Evolutionary conservation across 345 rosid species (phyloP).

Genomic region (Physaria fendleri): DNA sequence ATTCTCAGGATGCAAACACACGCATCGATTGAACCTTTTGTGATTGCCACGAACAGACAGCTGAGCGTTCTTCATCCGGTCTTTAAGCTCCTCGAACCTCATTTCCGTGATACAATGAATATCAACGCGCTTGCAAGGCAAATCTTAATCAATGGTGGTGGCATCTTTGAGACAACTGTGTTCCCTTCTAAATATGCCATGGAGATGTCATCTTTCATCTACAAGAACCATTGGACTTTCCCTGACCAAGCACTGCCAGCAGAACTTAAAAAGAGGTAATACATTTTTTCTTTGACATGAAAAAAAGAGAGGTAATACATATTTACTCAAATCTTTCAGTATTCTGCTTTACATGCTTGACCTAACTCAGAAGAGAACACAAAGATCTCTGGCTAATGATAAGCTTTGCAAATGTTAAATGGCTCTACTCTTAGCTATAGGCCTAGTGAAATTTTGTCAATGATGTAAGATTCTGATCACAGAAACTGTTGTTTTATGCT

Average conservation of each 20-base stretch:
- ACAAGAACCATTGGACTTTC: slow-evolving; percentile 51
- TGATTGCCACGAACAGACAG: slow-evolving; percentile 69
- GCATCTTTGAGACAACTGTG: slow-evolving; percentile 53
- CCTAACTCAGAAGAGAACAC: not conserved
- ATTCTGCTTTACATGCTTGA: not conserved
- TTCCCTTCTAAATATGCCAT: slow-evolving; percentile 54
- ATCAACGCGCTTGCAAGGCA: slow-evolving; percentile 60
- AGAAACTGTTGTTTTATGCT: not conserved
- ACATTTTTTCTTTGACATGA: not conserved
- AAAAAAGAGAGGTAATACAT: slow-evolving; percentile 55
- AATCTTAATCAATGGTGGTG: slow-evolving; percentile 55
- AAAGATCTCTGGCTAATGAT: not conserved
- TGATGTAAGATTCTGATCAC: not conserved
- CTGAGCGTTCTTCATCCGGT: slow-evolving; percentile 79
- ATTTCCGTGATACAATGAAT: slow-evolving; percentile 78
- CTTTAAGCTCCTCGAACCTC: slow-evolving; percentile 67
- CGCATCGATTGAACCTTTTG: slow-evolving; percentile 60
- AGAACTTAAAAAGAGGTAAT: slow-evolving; percentile 70
- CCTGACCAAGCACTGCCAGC: slow-evolving; percentile 62
- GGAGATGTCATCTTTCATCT: slow-evolving; percentile 53
- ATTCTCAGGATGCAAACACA: slow-evolving; percentile 61
- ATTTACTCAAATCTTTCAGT: not conserved
- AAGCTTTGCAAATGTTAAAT: not conserved
- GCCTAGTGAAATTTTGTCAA: not conserved
- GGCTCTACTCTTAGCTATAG: not conserved